Base-by-base conservation (phyloP, 495 filamentous ascomycete species). In the Tricharina praecox region DNA sequence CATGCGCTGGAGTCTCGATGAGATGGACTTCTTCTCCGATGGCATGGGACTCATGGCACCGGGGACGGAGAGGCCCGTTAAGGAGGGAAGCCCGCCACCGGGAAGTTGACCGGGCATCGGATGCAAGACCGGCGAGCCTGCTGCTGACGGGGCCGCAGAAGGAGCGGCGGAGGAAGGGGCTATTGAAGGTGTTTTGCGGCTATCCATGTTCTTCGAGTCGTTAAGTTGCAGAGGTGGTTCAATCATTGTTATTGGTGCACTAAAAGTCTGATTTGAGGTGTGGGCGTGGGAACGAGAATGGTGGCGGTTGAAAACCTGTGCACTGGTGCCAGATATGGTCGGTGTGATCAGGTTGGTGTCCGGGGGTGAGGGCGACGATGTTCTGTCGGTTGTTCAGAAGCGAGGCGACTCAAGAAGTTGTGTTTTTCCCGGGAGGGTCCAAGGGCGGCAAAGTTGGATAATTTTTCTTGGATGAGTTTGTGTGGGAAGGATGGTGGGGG, bases 221-320 rank as follows among this genome's bases (percentile, higher is more conserved):
- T 46, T 51, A 40, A 30, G 33, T 46, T 55, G 54, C 55, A 59
- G 52, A 32, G 56, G 56, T 24, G 56, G 56, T 16, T 59, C 56
- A 50, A 55, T 55, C 56, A 59, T 59, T 54, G 56, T 59, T 59
- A 59, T 59, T 59, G 56, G 50, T 59, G 55, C 26, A 59, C 34
- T 10, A 59, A 30, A 23, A 54, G 46, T 42, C 55, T 23, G 24
- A 48, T 8, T 45, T 50, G 55, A 28, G 55, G 56, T 50, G 47
- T 25, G 25, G 53, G 51, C 42, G 48, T 50, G 52, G 38, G 39
- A 59, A 52, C 54, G 51, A 49, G 52, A 59, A 59, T 59, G 51
- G 55, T 59, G 56, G 56, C 56, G 56, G 58, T 59, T 37, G 34
- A 37, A 18, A 18, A 37, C 5, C 16, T 37, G 34, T 37, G 34